Conservation (phyloP, 345 rosid genomes). For the Gossypium herbaceum region DNA sequence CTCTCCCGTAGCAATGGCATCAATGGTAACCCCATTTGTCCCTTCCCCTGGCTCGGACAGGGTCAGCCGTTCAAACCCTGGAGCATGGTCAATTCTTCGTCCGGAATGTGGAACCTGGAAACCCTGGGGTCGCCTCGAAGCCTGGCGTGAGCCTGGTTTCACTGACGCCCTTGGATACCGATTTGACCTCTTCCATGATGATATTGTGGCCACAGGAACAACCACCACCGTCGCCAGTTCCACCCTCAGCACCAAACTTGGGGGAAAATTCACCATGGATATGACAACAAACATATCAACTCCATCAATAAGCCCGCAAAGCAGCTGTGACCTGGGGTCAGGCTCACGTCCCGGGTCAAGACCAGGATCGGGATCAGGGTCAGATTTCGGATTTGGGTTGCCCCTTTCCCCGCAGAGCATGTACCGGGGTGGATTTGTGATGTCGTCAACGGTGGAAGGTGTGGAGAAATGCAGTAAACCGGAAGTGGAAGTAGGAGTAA, state of each 20-base stretch:
- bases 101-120: conserved; percentile 83
- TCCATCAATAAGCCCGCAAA: conserved; percentile 65
- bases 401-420: conserved; percentile 22
- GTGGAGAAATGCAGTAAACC: conserved; percentile 48
- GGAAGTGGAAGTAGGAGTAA: conserved; percentile 80
- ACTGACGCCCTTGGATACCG: conserved; percentile 67
- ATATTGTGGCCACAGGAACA: conserved; percentile 33
- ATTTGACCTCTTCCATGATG: conserved; percentile 73
- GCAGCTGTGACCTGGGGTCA: conserved; percentile 80
- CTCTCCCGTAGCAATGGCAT: conserved; percentile 93
- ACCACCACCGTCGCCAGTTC: conserved; percentile 38
- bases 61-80: conserved; percentile 80
- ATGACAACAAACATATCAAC: conserved; percentile 48
- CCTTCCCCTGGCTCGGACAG: conserved; percentile 85
- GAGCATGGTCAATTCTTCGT: conserved; percentile 91
- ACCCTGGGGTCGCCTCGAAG: conserved; percentile 93
- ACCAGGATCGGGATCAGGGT: conserved; percentile 72
- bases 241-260: conserved; percentile 49
- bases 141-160: conserved; percentile 68
- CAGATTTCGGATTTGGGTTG: conserved; percentile 38
- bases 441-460: conserved; percentile 81
- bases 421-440: conserved; percentile 59
- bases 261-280: conserved; percentile 80
- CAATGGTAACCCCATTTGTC: conserved; percentile 96
- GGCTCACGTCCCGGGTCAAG: conserved; percentile 45